Evolutionary conservation across 2,329 filamentous ascomycete genomes (phyloP), one percentile per base, ranked within the genome.

Genomic region (Helminthosporium solani): DNA sequence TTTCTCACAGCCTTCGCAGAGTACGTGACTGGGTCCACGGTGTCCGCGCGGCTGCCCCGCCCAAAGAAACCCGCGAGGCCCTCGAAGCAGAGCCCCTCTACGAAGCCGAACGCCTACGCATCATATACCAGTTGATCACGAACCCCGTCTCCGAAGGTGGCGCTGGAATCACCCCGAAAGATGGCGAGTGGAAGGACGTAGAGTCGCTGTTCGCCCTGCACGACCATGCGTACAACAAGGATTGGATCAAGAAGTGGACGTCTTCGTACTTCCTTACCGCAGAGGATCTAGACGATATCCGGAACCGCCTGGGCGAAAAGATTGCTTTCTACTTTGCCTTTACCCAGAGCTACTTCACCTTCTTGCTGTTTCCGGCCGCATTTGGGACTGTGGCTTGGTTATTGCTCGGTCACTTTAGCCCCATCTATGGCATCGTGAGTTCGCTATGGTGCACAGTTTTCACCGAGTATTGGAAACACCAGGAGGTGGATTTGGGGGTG

Each of bases 301-400:
- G 76, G 14, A 72, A 78, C 47, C 66, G 74, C n/a, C 54, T 78
- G 33, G 76, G 76, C 37, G 75, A 76, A 55, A 78, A 77, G 78
- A 87, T 96, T 47, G 92, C 88, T 28, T 95, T 95, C 70, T 97
- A 97, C 74, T 97, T 96, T 68, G 90, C 91, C 31, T 97, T 97
- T 64, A 80, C 95, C 25, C 88, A 95, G 64, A 86, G 86, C 27
- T 97, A 97, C 72, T 95, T 95, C 65, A 78, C 83, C 47, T 95
- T 95, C 64, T 76, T 96, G 20, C 71, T 88, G n/a, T 86, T 92
- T 49, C 90, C 90, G 0, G 88, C 91, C 1, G 83, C 77, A 3
- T 84, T 94, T 57, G 92, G 92, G 2, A 77, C 88, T 33, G 77
- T 81, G 1, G 82, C 86, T 11, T 96, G 90, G 88, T 70, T 91